Percentiles rank a stretch among this genome's conserved stretches.
Evolutionary conservation across 495 filamentous ascomycete species (phyloP).

Genomic region (Penicillium herquei): DNA sequence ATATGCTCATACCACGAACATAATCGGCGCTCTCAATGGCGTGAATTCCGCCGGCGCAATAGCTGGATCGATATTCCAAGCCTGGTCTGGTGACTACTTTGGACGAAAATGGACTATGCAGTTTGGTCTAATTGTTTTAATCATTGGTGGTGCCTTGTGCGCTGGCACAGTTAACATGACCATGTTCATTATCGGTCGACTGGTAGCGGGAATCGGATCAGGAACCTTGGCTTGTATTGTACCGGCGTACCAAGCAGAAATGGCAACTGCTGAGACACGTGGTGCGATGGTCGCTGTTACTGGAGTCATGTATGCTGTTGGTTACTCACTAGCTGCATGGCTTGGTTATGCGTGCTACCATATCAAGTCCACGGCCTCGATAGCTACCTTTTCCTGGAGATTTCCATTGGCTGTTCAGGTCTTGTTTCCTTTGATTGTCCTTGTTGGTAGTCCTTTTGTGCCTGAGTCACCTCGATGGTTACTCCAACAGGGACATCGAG

Average conservation of each 20-base stretch:
- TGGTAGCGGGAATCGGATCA: constrained; percentile 35
- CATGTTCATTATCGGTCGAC: constrained; percentile 41
- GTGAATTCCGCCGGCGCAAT: constrained; percentile 36
- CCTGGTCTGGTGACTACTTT: constrained; percentile 28
- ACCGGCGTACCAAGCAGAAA: constrained; percentile 40
- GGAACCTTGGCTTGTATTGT: constrained; percentile 34
- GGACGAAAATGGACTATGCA: constrained; percentile 33
- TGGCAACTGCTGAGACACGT: constrained; percentile 34
- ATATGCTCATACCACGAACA: constrained; percentile 36
- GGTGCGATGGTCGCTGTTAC: constrained; percentile 35
- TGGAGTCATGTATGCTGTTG: constrained; percentile 31
- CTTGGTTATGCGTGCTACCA: constrained; percentile 31
- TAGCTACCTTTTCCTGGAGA: constrained; percentile 20
- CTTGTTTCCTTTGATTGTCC: constrained; percentile 26
- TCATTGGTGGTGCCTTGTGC: constrained; percentile 35
- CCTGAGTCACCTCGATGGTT: constrained; percentile 39
- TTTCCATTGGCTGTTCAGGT: constrained; percentile 36
- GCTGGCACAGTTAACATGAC: constrained; percentile 34
- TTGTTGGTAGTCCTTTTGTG: constrained; percentile 23
- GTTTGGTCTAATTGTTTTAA: constrained; percentile 27
- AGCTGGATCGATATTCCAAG: constrained; percentile 24
- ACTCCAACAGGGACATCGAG: constrained; percentile 22
- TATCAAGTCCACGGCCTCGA: constrained; percentile 4
- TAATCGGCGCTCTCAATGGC: constrained; percentile 43
- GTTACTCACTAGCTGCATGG: constrained; percentile 33